Conservation (phyloP, 2,329 filamentous ascomycete species). For the Polytolypa hystricis region DNA sequence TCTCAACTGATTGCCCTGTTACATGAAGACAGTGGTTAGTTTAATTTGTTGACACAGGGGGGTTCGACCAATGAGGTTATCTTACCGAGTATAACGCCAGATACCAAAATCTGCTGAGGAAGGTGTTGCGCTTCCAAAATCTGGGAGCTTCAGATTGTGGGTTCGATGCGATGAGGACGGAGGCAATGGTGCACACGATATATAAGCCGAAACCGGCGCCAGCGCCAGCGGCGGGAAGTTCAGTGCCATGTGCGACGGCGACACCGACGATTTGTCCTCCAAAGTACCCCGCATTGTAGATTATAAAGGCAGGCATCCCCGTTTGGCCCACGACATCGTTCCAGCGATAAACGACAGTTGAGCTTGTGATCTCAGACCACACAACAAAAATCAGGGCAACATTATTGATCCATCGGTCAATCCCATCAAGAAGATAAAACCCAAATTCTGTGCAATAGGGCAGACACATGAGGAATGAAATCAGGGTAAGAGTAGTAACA, state of each 20-base stretch:
- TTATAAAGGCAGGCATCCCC: slow-evolving; percentile 35
- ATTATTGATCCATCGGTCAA: slow-evolving; percentile 48
- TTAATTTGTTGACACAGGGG: neutral
- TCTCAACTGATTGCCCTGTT: slow-evolving; percentile 44
- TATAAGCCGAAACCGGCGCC: slow-evolving; percentile 45
- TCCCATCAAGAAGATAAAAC: slow-evolving; percentile 43
- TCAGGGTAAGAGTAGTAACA: slow-evolving; percentile 38
- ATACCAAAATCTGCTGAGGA: slow-evolving; percentile 40
- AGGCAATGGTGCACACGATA: slow-evolving; percentile 29
- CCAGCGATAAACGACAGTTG: slow-evolving; percentile 47
- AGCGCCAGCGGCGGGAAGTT: slow-evolving; percentile 35
- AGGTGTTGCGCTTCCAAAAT: slow-evolving; percentile 32
- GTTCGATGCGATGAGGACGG: slow-evolving; percentile 32
- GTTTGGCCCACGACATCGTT: slow-evolving; percentile 42
- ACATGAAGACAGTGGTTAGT: slow-evolving; percentile 2
- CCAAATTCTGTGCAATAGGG: slow-evolving; percentile 50
- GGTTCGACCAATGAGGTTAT: neutral
- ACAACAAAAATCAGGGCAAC: slow-evolving; percentile 48
- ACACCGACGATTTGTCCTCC: slow-evolving; percentile 44
- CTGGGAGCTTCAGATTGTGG: slow-evolving; percentile 33
- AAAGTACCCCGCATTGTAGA: slow-evolving; percentile 46
- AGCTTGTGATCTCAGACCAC: slow-evolving; percentile 42
- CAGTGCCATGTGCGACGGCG: slow-evolving; percentile 37
- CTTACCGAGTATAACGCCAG: slow-evolving; percentile 48
- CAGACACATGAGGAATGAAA: slow-evolving; percentile 44